These are phyloP conservation scores for Solanum hybrid DNA, from an alignment of 305 asterid genomes.

Conservation along the genomic window DNA sequence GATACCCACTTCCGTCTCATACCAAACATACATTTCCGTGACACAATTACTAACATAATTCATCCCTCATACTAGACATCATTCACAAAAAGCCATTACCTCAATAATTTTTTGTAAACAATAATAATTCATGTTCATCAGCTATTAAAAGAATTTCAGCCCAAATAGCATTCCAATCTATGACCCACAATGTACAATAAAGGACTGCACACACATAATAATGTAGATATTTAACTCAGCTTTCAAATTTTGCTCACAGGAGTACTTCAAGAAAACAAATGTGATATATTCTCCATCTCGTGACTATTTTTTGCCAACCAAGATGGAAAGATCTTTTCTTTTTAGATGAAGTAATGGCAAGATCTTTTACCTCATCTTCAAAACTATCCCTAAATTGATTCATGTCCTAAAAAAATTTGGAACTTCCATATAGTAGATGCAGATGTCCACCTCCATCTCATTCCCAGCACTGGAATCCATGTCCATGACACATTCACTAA, in stretches of 20 bases:
- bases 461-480: neutral
- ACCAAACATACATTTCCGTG: neutral
- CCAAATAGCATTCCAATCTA: neutral
- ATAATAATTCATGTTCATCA: neutral
- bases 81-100: neutral
- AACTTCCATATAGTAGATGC: neutral
- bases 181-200: neutral
- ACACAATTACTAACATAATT: neutral
- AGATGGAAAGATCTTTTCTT: neutral
- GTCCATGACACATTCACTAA: neutral
- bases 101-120: neutral
- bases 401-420: neutral
- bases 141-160: neutral
- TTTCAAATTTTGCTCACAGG: neutral
- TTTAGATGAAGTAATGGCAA: neutral
- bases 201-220: neutral
- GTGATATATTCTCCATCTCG: neutral
- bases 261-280: neutral
- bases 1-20: neutral
- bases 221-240: neutral
- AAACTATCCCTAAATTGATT: neutral
- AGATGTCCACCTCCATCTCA: neutral
- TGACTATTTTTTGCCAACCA: neutral
- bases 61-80: neutral
- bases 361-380: neutral